Conservation (phyloP, 2,329 filamentous ascomycete genomes). For the Alternaria incomplexa region DNA sequence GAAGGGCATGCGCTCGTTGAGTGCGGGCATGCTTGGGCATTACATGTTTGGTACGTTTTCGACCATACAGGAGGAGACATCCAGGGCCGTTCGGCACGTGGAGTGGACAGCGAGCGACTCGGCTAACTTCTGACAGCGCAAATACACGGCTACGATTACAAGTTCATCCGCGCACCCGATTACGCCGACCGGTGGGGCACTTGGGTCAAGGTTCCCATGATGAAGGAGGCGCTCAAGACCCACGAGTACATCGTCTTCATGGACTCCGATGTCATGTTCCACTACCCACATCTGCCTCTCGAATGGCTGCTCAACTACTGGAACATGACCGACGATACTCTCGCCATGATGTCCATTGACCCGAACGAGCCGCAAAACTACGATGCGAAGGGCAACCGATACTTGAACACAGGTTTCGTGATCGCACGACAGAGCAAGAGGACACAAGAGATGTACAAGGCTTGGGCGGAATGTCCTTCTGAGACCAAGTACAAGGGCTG, state of each 20-base stretch:
- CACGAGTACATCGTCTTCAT: constrained; percentile 56
- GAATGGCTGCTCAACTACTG: constrained; percentile 61
- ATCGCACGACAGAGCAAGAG: constrained; percentile 50
- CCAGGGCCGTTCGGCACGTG: not conserved
- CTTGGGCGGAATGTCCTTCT: constrained; percentile 48
- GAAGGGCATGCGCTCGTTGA: constrained; percentile 46
- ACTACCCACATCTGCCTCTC: constrained; percentile 55
- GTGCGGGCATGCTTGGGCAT: constrained; percentile 48
- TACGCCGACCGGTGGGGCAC: constrained; percentile 53
- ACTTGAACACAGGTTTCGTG: constrained; percentile 55
- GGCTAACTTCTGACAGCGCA: constrained; percentile 39
- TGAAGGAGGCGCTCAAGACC: constrained; percentile 50
- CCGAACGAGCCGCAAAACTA: constrained; percentile 52
- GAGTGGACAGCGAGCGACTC: not conserved
- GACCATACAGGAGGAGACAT: not conserved
- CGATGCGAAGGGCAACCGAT: constrained; percentile 49
- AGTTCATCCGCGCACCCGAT: constrained; percentile 53
- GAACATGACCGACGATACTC: constrained; percentile 54
- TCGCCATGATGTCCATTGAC: constrained; percentile 56
- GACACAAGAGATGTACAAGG: constrained; percentile 47
- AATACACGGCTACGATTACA: constrained; percentile 60
- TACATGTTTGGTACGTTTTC: constrained; percentile 44
- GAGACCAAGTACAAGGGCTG: constrained; percentile 45
- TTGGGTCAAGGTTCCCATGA: constrained; percentile 59
- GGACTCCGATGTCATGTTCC: constrained; percentile 58